Conservation (phyloP, 352 stramenopile species). For the Phytophthora aleatoria region DNA sequence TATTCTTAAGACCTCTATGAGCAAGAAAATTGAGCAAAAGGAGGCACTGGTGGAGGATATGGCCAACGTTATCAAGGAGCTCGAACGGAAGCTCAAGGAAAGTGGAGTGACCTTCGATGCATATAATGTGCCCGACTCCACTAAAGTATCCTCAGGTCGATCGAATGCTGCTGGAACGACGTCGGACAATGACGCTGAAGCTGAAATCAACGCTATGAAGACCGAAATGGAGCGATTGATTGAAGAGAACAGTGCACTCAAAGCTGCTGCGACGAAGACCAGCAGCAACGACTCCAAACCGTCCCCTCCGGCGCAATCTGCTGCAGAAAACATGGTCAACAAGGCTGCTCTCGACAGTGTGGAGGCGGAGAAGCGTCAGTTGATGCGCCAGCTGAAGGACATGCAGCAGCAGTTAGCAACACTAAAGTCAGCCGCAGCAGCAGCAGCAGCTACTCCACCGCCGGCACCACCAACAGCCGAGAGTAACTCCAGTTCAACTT, state of each 20-base stretch:
- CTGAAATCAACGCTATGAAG: conserved; percentile 75
- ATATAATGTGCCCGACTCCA: conserved; percentile 40
- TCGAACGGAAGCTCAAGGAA: conserved; percentile 64
- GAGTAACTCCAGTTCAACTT: neutral
- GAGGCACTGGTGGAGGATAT: conserved; percentile 71
- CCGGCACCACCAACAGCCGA: conserved; percentile 13
- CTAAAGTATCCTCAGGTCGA: conserved; percentile 28
- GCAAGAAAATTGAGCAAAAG: conserved; percentile 80
- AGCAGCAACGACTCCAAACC: conserved; percentile 15
- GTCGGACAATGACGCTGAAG: conserved; percentile 51
- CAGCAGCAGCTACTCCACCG: conserved; percentile 22
- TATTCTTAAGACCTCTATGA: conserved; percentile 85
- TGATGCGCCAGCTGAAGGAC: conserved; percentile 67
- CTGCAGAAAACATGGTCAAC: conserved; percentile 22
- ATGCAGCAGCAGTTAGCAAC: conserved; percentile 57
- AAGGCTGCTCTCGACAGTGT: conserved; percentile 55
- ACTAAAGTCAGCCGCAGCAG: conserved; percentile 16
- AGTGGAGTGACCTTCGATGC: conserved; percentile 52
- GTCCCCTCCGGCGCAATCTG: neutral
- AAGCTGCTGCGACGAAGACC: conserved; percentile 20
- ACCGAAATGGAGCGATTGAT: conserved; percentile 72
- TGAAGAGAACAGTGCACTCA: conserved; percentile 68
- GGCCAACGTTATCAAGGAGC: conserved; percentile 56
- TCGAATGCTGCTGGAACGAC: conserved; percentile 27
- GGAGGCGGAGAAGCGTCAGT: conserved; percentile 56